Percentiles rank a stretch among this genome's conserved stretches.
Conservation (phyloP, 148 eudicot genomes). For the Persicaria tinctoria region DNA sequence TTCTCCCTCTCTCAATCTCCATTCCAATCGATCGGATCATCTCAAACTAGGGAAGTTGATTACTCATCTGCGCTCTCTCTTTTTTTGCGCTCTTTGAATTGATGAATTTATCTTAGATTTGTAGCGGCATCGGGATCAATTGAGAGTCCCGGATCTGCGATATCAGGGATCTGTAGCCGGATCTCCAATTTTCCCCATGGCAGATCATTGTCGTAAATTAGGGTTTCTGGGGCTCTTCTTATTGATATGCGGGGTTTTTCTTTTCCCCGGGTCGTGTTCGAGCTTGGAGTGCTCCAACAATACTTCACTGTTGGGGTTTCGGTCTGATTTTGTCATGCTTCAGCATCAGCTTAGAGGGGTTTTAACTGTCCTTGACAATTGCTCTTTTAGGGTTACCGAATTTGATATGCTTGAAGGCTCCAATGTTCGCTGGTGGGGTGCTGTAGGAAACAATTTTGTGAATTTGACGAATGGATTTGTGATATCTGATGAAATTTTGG, state of each 20-base stretch:
- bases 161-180: not conserved
- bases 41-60: not conserved
- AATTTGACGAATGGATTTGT: slow-evolving; percentile 74
- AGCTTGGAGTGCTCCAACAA: slow-evolving; percentile 35
- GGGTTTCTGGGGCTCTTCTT: not conserved
- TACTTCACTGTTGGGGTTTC: slow-evolving; percentile 37
- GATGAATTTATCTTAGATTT: not conserved
- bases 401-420: slow-evolving; percentile 92
- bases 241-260: slow-evolving; percentile 12
- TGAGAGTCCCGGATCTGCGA: not conserved
- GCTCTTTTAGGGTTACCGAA: slow-evolving; percentile 69
- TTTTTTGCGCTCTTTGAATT: not conserved
- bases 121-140: not conserved
- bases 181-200: not conserved
- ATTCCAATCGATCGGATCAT: not conserved
- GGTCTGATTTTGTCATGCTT: slow-evolving; percentile 56
- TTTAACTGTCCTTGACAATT: slow-evolving; percentile 51
- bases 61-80: not conserved
- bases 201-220: not conserved
- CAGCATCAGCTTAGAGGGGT: slow-evolving; percentile 88
- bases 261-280: slow-evolving; percentile 14
- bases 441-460: slow-evolving; percentile 43
- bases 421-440: slow-evolving; percentile 89
- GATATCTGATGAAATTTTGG: slow-evolving; percentile 51
- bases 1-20: too few species aligned